phyloP scores from a whole-genome alignment of 208 protist genomes.

The Histomonas meleagridis region DNA sequence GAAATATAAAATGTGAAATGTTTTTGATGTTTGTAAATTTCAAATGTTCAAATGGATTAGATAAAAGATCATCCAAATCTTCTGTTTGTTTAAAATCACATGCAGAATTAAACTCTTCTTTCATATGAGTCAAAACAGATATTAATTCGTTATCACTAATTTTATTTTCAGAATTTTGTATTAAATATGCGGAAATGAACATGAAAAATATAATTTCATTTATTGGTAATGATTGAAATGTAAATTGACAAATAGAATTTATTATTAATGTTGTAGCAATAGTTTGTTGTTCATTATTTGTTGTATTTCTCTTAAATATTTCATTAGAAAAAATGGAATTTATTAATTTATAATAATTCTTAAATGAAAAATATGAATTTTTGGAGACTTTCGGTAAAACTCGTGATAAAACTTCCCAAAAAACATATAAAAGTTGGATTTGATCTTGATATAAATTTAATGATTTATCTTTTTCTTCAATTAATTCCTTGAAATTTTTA shows the following conservation, averaged over 20 bases:
- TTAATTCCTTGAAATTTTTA: too few relatives aligned
- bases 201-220: neutral
- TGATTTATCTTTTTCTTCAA: neutral
- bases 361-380: neutral
- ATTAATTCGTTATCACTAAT: neutral
- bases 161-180: neutral
- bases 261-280: neutral
- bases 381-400: neutral
- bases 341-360: neutral
- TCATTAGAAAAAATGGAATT: neutral
- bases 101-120: neutral
- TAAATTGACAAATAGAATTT: neutral
- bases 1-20: neutral
- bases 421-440: neutral
- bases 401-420: neutral
- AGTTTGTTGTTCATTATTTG: neutral
- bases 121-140: neutral
- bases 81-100: neutral
- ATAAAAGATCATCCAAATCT: too few relatives aligned
- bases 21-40: neutral
- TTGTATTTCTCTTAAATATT: too few relatives aligned
- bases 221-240: neutral
- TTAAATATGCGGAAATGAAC: neutral
- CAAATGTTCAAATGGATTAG: neutral
- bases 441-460: neutral